Base-by-base conservation (phyloP, 306 rosid genomes). In the Elaeagnus macrophylla region DNA sequence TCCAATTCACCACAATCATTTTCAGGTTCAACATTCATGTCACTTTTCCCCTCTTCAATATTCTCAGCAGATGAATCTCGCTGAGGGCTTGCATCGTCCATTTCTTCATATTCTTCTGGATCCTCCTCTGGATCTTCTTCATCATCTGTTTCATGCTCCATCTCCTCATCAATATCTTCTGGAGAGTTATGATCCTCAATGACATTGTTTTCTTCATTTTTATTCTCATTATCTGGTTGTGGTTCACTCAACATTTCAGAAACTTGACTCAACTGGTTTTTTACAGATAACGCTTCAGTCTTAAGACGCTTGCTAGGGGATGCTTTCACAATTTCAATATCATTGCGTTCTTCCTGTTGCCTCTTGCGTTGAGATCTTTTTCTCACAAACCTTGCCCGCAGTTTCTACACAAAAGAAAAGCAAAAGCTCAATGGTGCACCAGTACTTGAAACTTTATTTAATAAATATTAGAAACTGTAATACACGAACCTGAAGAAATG, bases 321-420 rank as follows among this genome's bases (percentile, higher is more conserved):
- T 32, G 65, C 61, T 52, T 73, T 67, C 0, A 12, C 76, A 52
- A 40, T 68, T 54, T 62, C 93, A 61, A 67, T 81, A 55, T 65
- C 86, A 11, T 60, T 57, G 20, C 48, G 77, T 37, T 82, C 87
- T 70, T 78, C 95, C 61, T 87, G 71, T 60, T 70, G 95, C 78
- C 99, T 88, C 85, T 93, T 93, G 0, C 86, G 84, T 61, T 84
- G 87, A 54, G 72, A 65, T 77, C 96, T 82, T 72, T 82, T 82
- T 7, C 32, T 72, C 55, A 93, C 84, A 73, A 87, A 87, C 44
- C 79, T 84, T n/a, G 56, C 39, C 8, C 95, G 94, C 73, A 93
- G 66, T 70, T 70, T 82, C 99, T 93, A 57, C 35, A 61, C 56
- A 59, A 62, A 46, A 15, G 40, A 18, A 55, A 43, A 62, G n/a